A percentile compares a stretch with the other conserved stretches of the same genome.
These are phyloP conservation scores for Piper betle DNA, from an alignment of 164 flowering plant species.

Conservation along the genomic window DNA sequence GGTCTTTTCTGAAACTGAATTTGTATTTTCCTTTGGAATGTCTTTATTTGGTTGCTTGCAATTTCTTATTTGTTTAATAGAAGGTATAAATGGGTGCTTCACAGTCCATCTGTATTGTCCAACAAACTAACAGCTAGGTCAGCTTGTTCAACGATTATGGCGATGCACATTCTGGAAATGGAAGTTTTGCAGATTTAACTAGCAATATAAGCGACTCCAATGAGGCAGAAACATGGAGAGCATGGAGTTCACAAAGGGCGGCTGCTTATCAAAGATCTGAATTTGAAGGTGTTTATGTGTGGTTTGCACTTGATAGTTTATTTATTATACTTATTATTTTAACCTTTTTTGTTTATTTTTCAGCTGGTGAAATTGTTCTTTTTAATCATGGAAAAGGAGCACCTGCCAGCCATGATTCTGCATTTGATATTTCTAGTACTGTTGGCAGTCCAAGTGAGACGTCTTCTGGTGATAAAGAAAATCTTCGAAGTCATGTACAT, in stretches of 20 bases:
- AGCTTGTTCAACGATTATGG: slow-evolving; percentile 1
- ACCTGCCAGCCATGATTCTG: neutral
- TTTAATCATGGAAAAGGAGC: neutral
- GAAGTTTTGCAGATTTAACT: neutral
- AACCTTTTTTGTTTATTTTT: neutral
- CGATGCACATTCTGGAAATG: neutral
- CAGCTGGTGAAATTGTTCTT: slow-evolving; percentile 1
- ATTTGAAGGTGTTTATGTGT: neutral
- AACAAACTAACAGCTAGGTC: neutral
- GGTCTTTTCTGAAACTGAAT: too few species aligned
- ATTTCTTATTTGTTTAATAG: neutral
- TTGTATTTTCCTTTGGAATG: too few species aligned
- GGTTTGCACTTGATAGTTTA: neutral
- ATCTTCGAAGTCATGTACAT: slow-evolving; percentile 18
- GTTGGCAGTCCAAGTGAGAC: neutral
- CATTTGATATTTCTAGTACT: neutral
- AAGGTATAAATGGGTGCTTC: neutral
- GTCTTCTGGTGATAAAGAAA: slow-evolving; percentile 6
- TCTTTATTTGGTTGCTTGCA: neutral
- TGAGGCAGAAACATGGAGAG: neutral
- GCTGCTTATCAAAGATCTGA: neutral
- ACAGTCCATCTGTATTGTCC: neutral
- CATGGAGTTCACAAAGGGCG: neutral
- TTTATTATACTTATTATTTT: neutral
- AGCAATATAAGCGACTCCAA: neutral